Conservation (phyloP, 768 basidiomycete genomes). For the Suillus alpinus region DNA sequence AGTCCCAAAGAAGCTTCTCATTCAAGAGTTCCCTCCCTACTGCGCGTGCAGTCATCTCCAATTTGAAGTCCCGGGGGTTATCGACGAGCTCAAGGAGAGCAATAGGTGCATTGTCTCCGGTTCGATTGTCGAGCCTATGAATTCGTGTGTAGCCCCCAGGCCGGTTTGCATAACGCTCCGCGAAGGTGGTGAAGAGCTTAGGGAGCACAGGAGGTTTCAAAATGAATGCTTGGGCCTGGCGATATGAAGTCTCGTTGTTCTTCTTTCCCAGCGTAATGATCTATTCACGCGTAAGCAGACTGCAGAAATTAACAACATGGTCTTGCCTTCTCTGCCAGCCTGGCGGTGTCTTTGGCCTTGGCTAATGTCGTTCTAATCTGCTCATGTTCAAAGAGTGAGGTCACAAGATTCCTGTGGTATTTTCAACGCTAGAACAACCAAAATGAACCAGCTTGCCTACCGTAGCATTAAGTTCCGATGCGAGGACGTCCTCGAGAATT, state of each 20-base stretch:
- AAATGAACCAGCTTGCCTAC: slow-evolving; percentile 38
- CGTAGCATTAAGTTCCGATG: slow-evolving; percentile 93
- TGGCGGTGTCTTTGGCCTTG: slow-evolving; percentile 89
- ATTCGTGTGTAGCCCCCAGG: slow-evolving; percentile 96
- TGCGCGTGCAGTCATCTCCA: slow-evolving; percentile 84
- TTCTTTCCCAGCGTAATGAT: slow-evolving; percentile 93
- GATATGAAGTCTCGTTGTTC: slow-evolving; percentile 65
- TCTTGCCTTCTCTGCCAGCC: slow-evolving; percentile 87
- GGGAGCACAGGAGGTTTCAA: slow-evolving; percentile 67
- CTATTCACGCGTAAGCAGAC: slow-evolving; percentile 34
- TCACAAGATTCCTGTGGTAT: slow-evolving; percentile 77
- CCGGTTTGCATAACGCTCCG: slow-evolving; percentile 74
- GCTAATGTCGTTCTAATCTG: slow-evolving; percentile 94
- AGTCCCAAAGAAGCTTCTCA: slow-evolving; percentile 45
- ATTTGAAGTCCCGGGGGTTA: slow-evolving; percentile 83
- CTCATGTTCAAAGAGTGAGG: slow-evolving; percentile 91
- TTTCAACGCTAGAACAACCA: slow-evolving; percentile 6
- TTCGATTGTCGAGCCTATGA: slow-evolving; percentile 84
- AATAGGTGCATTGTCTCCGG: slow-evolving; percentile 89
- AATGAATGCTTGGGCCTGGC: slow-evolving; percentile 75
- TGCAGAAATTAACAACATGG: neutral
- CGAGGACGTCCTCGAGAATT: slow-evolving; percentile 87
- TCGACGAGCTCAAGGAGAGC: slow-evolving; percentile 96
- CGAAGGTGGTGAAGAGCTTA: slow-evolving; percentile 82
- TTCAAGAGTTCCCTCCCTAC: slow-evolving; percentile 81